Conservation (phyloP, 306 rosid genomes). For the Gastrolobium villosum region DNA sequence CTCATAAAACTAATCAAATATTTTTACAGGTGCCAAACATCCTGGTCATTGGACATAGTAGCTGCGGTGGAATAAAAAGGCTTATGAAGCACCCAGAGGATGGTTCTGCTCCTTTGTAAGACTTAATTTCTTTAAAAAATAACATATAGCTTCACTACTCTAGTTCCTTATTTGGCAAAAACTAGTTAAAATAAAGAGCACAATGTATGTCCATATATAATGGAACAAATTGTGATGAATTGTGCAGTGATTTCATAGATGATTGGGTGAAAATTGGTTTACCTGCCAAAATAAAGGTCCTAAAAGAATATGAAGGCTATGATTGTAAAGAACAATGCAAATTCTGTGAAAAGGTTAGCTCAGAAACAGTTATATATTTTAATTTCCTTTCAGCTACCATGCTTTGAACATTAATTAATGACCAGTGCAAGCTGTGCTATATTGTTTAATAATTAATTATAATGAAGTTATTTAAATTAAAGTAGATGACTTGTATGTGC, state of each 20-base stretch:
- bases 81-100: conserved; percentile 75
- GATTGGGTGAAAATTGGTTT: conserved; percentile 76
- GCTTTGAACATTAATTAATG: not conserved
- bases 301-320: conserved; percentile 8
- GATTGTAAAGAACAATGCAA: conserved; percentile 40
- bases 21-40: conserved; percentile 66
- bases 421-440: not conserved
- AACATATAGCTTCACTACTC: not conserved
- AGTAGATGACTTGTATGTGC: conserved; percentile 21
- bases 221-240: not conserved
- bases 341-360: conserved; percentile 60
- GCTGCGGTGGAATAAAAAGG: conserved; percentile 74
- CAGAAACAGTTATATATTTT: not conserved
- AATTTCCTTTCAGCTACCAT: not conserved
- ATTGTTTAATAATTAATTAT: not conserved
- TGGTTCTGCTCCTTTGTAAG: conserved; percentile 58
- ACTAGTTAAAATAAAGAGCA: not conserved
- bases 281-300: conserved; percentile 60
- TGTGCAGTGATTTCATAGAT: conserved; percentile 74
- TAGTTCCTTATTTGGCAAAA: not conserved
- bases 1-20: too few species aligned
- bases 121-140: not conserved
- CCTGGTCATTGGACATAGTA: conserved; percentile 75
- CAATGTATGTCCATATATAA: not conserved
- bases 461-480: not conserved